Evolutionary conservation across 2,329 filamentous ascomycete species (phyloP).

Genomic region (Proliferodiscus dingleyae): DNA sequence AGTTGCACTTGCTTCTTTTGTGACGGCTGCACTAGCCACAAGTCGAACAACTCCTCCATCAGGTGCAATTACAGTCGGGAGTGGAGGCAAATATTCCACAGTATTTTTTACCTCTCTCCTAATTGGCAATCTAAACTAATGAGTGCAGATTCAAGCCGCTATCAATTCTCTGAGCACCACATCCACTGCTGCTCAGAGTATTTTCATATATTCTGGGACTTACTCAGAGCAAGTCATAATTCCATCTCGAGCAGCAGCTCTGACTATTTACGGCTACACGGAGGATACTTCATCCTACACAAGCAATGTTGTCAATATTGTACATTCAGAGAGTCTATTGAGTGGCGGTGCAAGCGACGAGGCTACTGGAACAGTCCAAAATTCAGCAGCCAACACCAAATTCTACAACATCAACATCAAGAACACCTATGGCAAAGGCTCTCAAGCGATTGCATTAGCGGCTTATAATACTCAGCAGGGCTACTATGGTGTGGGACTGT

Average conservation of each 20-base stretch:
- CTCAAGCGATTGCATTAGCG: slow-evolving; percentile 49
- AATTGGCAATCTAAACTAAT: slow-evolving; percentile 4
- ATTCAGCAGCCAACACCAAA: slow-evolving; percentile 42
- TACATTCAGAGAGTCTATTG: slow-evolving; percentile 37
- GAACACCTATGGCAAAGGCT: slow-evolving; percentile 45
- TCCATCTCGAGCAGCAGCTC: slow-evolving; percentile 38
- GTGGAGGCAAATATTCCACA: slow-evolving; percentile 40
- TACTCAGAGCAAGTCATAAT: slow-evolving; percentile 56
- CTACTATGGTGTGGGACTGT: slow-evolving; percentile 52
- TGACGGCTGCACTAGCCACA: slow-evolving; percentile 24
- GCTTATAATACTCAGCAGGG: slow-evolving; percentile 47
- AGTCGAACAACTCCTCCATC: slow-evolving; percentile 39
- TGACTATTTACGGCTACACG: slow-evolving; percentile 53
- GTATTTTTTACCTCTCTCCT: slow-evolving; percentile 21
- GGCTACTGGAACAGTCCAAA: slow-evolving; percentile 31
- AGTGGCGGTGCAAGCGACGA: slow-evolving; percentile 38
- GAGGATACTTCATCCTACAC: slow-evolving; percentile 40
- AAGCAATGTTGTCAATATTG: slow-evolving; percentile 45
- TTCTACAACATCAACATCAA: slow-evolving; percentile 57
- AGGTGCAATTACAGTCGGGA: slow-evolving; percentile 43
- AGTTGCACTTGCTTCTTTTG: slow-evolving; percentile 22
- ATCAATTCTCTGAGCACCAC: slow-evolving; percentile 45
- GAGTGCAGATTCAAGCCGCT: slow-evolving; percentile 40
- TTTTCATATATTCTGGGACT: slow-evolving; percentile 52
- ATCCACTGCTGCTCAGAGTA: slow-evolving; percentile 42